phyloP scores from a whole-genome alignment of 2,329 filamentous ascomycete genomes.

The Sphaerulina vaccinii region DNA sequence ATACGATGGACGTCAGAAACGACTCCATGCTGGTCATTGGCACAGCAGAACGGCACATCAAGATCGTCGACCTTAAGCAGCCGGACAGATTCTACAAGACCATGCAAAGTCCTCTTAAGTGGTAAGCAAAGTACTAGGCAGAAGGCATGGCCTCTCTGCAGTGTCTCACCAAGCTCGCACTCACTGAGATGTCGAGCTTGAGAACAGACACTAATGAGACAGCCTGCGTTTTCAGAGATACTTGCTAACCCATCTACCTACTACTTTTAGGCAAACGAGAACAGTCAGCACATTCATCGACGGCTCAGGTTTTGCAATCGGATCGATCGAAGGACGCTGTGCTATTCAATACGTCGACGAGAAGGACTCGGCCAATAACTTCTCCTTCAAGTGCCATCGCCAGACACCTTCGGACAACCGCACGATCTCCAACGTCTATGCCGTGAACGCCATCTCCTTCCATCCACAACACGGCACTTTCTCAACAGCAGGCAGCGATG shows the following conservation, averaged over 20 bases:
- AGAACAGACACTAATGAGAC: too few relatives aligned
- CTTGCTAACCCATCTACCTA: too few relatives aligned
- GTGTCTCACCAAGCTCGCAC: too few relatives aligned
- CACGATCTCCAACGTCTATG: conserved; percentile 84
- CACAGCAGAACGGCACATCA: conserved; percentile 93
- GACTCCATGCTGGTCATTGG: conserved; percentile 80
- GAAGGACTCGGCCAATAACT: conserved; percentile 80
- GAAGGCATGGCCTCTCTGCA: too few relatives aligned
- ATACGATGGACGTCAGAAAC: conserved; percentile 82
- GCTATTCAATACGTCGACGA: conserved; percentile 98
- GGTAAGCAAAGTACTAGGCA: too few relatives aligned
- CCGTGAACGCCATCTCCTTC: conserved; percentile 97
- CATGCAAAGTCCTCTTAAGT: conserved; percentile 92
- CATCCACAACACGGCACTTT: conserved; percentile 98
- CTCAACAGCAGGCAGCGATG: conserved; percentile 90
- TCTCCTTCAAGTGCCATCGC: conserved; percentile 98
- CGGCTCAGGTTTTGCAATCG: conserved; percentile 86
- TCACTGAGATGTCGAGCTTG: too few relatives aligned
- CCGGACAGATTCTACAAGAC: conserved; percentile 94
- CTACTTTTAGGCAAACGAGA: conserved; percentile 70
- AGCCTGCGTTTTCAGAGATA: too few relatives aligned
- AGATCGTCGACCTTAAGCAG: conserved; percentile 86
- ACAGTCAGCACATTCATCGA: conserved; percentile 95
- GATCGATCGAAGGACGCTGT: conserved; percentile 93
- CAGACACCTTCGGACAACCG: conserved; percentile 62